Evolutionary conservation across 2,329 filamentous ascomycete species (phyloP).

Genomic region (Xylariaceae sp.): DNA sequence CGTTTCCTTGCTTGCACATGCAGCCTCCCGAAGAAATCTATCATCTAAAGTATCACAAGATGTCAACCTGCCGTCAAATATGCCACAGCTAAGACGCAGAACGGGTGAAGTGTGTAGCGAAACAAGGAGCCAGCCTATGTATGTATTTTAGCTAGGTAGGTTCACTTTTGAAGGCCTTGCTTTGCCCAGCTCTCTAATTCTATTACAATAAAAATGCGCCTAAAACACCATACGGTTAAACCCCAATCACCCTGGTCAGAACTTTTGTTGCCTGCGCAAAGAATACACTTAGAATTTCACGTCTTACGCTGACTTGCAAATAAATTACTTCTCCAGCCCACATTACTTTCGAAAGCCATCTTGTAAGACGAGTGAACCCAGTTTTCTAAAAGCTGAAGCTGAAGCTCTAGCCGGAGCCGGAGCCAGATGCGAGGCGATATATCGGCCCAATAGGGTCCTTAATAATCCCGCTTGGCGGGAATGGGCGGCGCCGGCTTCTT

Average conservation of each 20-base stretch:
- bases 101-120: neutral
- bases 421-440: slow-evolving; percentile 10
- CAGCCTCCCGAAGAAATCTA: neutral
- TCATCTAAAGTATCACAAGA: neutral
- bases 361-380: neutral
- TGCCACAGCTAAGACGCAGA: no score
- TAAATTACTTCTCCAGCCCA: neutral
- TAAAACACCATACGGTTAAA: neutral
- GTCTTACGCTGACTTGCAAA: neutral
- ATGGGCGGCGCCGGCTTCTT: slow-evolving; percentile 61
- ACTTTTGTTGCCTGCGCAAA: neutral
- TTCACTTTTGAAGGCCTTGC: neutral
- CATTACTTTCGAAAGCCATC: neutral
- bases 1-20: neutral
- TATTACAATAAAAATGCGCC: slow-evolving; percentile 19
- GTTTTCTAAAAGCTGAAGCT: no score
- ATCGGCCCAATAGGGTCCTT: no score
- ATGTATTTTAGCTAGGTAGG: slow-evolving; percentile 4
- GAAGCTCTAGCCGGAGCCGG: neutral
- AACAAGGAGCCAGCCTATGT: slow-evolving; percentile 27
- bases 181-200: neutral
- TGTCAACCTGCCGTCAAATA: no score
- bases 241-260: neutral
- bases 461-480: slow-evolving; percentile 44
- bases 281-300: neutral